Evolutionary conservation across 768 basidiomycete genomes (phyloP), one percentile per base, ranked within the genome.

Genomic region (Lactarius akahatsu): DNA sequence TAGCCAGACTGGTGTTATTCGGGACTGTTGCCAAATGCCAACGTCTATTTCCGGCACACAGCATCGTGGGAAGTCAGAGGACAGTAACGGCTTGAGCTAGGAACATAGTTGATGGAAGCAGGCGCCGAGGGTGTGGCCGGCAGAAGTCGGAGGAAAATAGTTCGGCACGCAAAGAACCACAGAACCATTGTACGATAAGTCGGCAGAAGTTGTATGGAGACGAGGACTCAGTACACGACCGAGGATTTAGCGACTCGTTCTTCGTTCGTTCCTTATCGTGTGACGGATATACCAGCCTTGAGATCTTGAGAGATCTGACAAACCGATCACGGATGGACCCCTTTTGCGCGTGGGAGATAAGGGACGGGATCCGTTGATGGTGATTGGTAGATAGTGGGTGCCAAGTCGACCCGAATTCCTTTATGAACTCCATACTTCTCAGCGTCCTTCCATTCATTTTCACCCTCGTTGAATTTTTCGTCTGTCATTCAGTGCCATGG

Each of bases 401-500:
- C 36, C 45, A 57, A 56, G 43, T 28, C 28, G 11, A 15, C 8
- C 18, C 61, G 2, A 9, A 59, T 55, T 59, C 23, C 18, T 26
- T 45, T 67, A 67, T 67, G 56, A 67, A 40, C 38, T 32, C 23
- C 18, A 11, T 8, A 34, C 30, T 23, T 11, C 15, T 15, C 13
- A 28, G 40, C 4, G 26, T 23, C 0, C 13, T 16, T 36, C 32
- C 40, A 20, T 43, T 41, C 52, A 26, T 20, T 52, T n/a, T n/a
- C 55, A 4, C 45, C 36, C 55, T 38, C 55, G 28, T 62, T 52
- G 45, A 65, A 18, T 32, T 32, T 58, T 62, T 62, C 26, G 26
- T 45, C 43, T 20, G 10, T 52, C 57, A 38, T 28, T 34, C 38
- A 38, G n/a, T 41, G 63, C 60, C 67, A 71, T 74, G 75, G 72